Conservation (phyloP, 2,329 filamentous ascomycete genomes). For the Colletotrichum eremochloae region DNA sequence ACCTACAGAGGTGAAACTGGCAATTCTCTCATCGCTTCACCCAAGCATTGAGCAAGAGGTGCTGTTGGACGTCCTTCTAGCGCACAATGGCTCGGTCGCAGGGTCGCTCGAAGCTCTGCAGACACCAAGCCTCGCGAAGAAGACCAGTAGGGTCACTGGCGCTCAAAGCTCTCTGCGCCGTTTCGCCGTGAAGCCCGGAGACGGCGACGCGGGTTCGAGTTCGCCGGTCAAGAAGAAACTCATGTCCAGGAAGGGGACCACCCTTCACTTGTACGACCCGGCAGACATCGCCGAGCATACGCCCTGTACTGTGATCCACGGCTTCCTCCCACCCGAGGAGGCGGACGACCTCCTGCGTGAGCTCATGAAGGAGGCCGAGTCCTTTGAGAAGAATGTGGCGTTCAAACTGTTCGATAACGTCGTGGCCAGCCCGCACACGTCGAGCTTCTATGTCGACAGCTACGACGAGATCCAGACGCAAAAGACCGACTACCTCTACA, state of each 20-base stretch:
- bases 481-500: conserved; percentile 87
- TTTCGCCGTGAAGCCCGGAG: conserved; percentile 54
- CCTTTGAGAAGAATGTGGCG: conserved; percentile 74
- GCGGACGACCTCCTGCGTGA: conserved; percentile 83
- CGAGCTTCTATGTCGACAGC: conserved; percentile 85
- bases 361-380: conserved; percentile 78
- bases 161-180: conserved; percentile 74
- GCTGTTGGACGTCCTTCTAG: conserved; percentile 83
- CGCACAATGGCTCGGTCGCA: conserved; percentile 81
- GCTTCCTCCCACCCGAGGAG: conserved; percentile 80
- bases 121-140: conserved; percentile 50
- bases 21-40: conserved; percentile 83
- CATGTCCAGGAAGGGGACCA: conserved; percentile 82
- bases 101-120: conserved; percentile 71
- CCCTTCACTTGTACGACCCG: conserved; percentile 86
- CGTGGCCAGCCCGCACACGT: conserved; percentile 87
- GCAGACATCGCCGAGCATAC: conserved; percentile 85
- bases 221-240: conserved; percentile 60
- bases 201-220: conserved; percentile 12
- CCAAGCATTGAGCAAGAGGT: conserved; percentile 72
- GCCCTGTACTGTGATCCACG: conserved; percentile 92
- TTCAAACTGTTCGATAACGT: conserved; percentile 93
- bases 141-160: conserved; percentile 56
- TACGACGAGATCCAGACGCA: conserved; percentile 77
- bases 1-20: conserved; percentile 90